Percentiles rank a stretch among this genome's conserved stretches.
Evolutionary conservation across 164 flowering plant species (phyloP).

Genomic region (Saururus chinensis): DNA sequence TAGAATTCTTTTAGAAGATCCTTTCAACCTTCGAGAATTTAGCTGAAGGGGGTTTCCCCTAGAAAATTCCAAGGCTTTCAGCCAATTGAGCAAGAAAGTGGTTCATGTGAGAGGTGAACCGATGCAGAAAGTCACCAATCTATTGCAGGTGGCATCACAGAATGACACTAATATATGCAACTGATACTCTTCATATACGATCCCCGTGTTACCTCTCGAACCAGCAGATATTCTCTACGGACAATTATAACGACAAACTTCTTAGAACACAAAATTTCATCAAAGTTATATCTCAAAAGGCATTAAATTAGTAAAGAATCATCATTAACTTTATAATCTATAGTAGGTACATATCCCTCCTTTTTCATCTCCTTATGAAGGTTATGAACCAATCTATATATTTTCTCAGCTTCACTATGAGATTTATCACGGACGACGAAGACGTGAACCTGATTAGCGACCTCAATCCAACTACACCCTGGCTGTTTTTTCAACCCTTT

Average conservation of each 20-base stretch:
- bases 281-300: neutral
- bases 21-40: too few relatives aligned
- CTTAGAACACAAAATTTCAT: neutral
- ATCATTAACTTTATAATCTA: constrained; percentile 1
- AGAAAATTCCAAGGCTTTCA: too few relatives aligned
- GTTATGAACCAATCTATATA: constrained; percentile 8
- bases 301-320: neutral
- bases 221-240: neutral
- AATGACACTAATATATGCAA: too few relatives aligned
- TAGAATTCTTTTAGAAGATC: too few relatives aligned
- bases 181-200: neutral
- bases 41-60: too few relatives aligned
- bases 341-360: constrained; percentile 6
- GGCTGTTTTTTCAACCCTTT: constrained; percentile 13
- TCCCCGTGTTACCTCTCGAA: neutral
- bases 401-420: constrained; percentile 9
- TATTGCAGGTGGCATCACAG: too few relatives aligned
- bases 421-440: constrained; percentile 13
- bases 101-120: too few relatives aligned
- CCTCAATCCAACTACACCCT: constrained; percentile 16
- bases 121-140: neutral
- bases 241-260: neutral
- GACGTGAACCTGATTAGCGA: constrained; percentile 11
- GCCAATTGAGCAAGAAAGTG: too few relatives aligned
- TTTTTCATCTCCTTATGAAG: constrained; percentile 7